Evolutionary conservation across 2,329 filamentous ascomycete genomes (phyloP).

Genomic region (Nothophaeocryptopus gaeumannii): DNA sequence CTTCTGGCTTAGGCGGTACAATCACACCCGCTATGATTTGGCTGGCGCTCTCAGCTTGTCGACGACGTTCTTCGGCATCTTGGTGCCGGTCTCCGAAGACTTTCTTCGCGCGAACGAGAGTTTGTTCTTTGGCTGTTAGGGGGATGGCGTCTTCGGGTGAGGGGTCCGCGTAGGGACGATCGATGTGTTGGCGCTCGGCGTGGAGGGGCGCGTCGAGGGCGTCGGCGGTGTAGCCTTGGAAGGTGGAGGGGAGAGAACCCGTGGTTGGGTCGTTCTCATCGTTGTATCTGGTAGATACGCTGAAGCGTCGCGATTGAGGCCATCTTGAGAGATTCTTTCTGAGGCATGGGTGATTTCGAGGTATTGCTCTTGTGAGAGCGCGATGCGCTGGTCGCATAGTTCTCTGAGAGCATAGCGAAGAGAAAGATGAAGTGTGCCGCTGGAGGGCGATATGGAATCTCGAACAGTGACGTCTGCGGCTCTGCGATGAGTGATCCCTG

Average conservation of each 20-base stretch:
- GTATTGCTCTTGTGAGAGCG: constrained; percentile 1
- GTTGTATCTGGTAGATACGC: neutral
- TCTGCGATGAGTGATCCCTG: too few relatives aligned
- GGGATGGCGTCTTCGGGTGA: constrained; percentile 36
- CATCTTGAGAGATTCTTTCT: neutral
- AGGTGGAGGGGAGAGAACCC: constrained; percentile 26
- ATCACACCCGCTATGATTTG: constrained; percentile 71
- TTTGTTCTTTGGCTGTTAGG: constrained; percentile 53
- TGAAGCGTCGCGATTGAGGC: constrained; percentile 1
- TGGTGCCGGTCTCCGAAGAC: constrained; percentile 79
- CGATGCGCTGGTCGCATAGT: constrained; percentile 19
- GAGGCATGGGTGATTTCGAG: neutral
- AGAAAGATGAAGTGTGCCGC: too few relatives aligned
- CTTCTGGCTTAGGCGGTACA: constrained; percentile 78
- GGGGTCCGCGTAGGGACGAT: constrained; percentile 26
- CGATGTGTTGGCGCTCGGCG: constrained; percentile 13
- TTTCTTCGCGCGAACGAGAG: constrained; percentile 59
- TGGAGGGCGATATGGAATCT: too few relatives aligned
- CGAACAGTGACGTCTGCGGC: too few relatives aligned
- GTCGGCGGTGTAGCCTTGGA: constrained; percentile 29
- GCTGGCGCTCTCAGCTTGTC: constrained; percentile 58
- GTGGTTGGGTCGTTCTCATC: constrained; percentile 30
- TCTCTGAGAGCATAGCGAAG: constrained; percentile 1
- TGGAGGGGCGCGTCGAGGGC: constrained; percentile 26
- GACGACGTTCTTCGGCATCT: constrained; percentile 67